Evolutionary conservation across 805 yeast species (phyloP), one percentile per base, ranked within the genome.

Genomic region (Suhomyces vadensis): DNA sequence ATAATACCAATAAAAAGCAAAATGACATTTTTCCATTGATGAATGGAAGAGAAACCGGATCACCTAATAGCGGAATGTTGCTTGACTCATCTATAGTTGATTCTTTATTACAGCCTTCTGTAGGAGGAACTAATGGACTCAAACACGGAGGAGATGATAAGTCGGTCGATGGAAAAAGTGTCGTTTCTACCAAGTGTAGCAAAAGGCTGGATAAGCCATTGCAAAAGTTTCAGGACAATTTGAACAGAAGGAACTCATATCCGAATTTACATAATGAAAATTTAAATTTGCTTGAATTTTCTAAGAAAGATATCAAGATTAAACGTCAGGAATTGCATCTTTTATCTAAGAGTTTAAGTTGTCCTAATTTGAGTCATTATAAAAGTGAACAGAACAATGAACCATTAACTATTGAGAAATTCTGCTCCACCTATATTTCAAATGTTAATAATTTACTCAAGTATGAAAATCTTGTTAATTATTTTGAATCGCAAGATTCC

Each of bases 161-260:
- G 3, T 23, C 44, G 6, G 17, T 27, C 14, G 26, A 35, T 33
- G 10, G 23, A 8, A 43, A 35, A 20, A 35, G 46, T 25, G 31
- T 10, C 7, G 17, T 27, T 9, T 35, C 47, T 5, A 20, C 21
- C 7, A 33, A 14, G 31, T 24, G 42, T 14, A 22, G 8, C 4
- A 16, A 40, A 13, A 23, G 16, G 6, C 10, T 14, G 4, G 41
- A 35, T 17, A 37, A 41, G 16, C 48, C 52, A 11, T 35, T 54
- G 20, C 21, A 41, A 38, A 27, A 35, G 16, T 51, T 57, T 39
- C 54, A 47, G 11, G 24, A 35, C 13, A 35, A 37, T 7, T 54
- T 67, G 49, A 63, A 61, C 43, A 48, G 76, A 24, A 56, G 76
- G 40, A 66, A 59, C 43, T 69, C 75, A 1, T 67, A 26, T 36